A percentile compares a stretch with the other conserved stretches of the same genome.
Evolutionary conservation across 208 protist genomes (phyloP).

Genomic region (Acanthamoeba rhysodes): DNA sequence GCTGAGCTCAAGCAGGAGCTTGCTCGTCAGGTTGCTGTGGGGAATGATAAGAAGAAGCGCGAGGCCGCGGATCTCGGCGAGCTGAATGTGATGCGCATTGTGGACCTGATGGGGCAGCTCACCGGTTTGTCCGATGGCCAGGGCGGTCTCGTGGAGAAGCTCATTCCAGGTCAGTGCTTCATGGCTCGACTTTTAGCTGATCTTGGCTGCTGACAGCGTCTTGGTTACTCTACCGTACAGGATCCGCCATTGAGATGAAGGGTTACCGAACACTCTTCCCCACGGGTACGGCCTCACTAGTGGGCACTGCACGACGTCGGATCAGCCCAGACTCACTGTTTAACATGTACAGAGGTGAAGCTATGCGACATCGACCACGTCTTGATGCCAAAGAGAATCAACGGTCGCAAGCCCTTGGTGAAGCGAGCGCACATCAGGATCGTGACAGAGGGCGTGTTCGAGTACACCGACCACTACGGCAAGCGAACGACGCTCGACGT

Average conservation of each 20-base stretch:
- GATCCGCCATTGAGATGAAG: constrained; percentile 32
- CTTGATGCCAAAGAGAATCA: constrained; percentile 57
- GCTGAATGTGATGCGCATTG: neutral
- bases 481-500: constrained; percentile 36
- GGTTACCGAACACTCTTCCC: constrained; percentile 21
- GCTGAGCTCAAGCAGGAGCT: constrained; percentile 45
- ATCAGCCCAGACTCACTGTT: too few species aligned
- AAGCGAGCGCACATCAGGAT: neutral
- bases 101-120: constrained; percentile 7
- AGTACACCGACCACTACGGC: constrained; percentile 62
- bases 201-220: neutral
- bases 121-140: constrained; percentile 12
- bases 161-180: neutral
- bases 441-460: neutral
- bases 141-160: constrained; percentile 9
- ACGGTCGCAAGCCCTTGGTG: constrained; percentile 30
- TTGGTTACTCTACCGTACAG: neutral
- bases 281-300: neutral
- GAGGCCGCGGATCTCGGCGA: neutral
- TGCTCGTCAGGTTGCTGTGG: neutral
- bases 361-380: constrained; percentile 66
- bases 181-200: neutral
- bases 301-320: neutral
- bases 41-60: neutral
- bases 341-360: constrained; percentile 3